Conservation (phyloP, 1,139 yeast species). For the Blastobotrys buckinghamii region DNA sequence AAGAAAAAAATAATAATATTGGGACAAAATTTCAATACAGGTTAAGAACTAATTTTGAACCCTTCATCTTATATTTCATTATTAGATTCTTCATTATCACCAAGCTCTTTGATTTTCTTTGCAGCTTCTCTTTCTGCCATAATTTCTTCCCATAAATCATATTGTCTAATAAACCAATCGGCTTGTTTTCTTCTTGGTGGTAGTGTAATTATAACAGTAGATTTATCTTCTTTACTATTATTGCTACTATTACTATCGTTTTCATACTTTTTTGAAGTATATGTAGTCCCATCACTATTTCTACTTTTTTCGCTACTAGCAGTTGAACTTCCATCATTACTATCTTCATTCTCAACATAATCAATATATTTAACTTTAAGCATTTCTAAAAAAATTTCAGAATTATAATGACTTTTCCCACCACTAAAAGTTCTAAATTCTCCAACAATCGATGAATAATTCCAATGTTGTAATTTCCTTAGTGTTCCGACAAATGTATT, state of each 20-base stretch:
- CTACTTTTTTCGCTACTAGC: slow-evolving; percentile 1
- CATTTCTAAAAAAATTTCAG: slow-evolving; percentile 77
- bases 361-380: slow-evolving; percentile 35
- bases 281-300: background rate
- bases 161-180: slow-evolving; percentile 59
- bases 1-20: slow-evolving; percentile 48
- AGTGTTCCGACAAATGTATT: slow-evolving; percentile 75
- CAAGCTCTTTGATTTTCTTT: no score
- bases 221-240: background rate
- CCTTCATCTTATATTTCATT: no score
- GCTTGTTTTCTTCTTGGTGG: slow-evolving; percentile 64
- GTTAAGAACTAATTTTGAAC: no score
- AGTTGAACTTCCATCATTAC: slow-evolving; percentile 11
- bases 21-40: background rate
- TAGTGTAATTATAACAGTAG: slow-evolving; percentile 29
- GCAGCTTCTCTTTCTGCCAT: background rate
- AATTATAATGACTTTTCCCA: slow-evolving; percentile 66
- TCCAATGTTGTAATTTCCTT: slow-evolving; percentile 84
- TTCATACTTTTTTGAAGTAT: slow-evolving; percentile 2
- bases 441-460: slow-evolving; percentile 71
- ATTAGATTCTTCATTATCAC: no score
- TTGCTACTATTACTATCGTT: background rate
- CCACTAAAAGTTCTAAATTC: slow-evolving; percentile 80
- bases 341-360: background rate
- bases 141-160: slow-evolving; percentile 54